These are phyloP conservation scores for Fistulinella staudtii DNA, from an alignment of 1,284 basidiomycete species.

Conservation along the genomic window DNA sequence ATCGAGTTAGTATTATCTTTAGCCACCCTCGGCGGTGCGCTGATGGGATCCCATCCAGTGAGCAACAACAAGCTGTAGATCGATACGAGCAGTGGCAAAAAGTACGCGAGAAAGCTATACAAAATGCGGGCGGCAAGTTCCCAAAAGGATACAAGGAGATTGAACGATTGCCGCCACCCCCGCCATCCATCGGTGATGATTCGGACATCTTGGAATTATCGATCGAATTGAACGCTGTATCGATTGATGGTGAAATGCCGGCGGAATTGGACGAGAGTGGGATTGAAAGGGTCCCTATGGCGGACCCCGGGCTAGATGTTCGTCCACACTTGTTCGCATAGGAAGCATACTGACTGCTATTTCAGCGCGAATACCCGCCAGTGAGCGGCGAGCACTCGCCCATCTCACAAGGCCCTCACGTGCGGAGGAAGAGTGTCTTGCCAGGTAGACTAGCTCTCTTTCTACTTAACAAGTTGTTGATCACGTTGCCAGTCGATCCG, in stretches of 20 bases:
- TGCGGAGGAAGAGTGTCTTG: slow-evolving; percentile 80
- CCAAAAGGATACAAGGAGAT: slow-evolving; percentile 63
- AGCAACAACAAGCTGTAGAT: slow-evolving; percentile 75
- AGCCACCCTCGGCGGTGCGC: slow-evolving; percentile 2
- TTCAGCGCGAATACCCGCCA: slow-evolving; percentile 61
- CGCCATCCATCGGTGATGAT: slow-evolving; percentile 76
- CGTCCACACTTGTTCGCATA: slow-evolving; percentile 37
- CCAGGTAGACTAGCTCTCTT: slow-evolving; percentile 53
- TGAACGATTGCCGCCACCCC: slow-evolving; percentile 67
- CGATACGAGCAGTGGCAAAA: slow-evolving; percentile 85
- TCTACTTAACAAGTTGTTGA: slow-evolving; percentile 6
- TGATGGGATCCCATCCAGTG: slow-evolving; percentile 44
- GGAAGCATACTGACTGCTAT: slow-evolving; percentile 14
- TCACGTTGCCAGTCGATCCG: slow-evolving; percentile 69
- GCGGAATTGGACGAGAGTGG: slow-evolving; percentile 78
- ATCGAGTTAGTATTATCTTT: slow-evolving; percentile 58
- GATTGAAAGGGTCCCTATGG: slow-evolving; percentile 84
- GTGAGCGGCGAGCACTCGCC: slow-evolving; percentile 52
- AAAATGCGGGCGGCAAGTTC: slow-evolving; percentile 66
- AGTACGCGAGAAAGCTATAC: slow-evolving; percentile 67
- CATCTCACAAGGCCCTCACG: slow-evolving; percentile 58
- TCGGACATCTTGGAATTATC: slow-evolving; percentile 81
- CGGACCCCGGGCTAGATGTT: slow-evolving; percentile 84
- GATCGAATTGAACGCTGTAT: slow-evolving; percentile 82
- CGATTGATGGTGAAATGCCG: slow-evolving; percentile 70